These are phyloP conservation scores for Verticillium alfalfae DNA, from an alignment of 2,329 filamentous ascomycete species.

Conservation along the genomic window DNA sequence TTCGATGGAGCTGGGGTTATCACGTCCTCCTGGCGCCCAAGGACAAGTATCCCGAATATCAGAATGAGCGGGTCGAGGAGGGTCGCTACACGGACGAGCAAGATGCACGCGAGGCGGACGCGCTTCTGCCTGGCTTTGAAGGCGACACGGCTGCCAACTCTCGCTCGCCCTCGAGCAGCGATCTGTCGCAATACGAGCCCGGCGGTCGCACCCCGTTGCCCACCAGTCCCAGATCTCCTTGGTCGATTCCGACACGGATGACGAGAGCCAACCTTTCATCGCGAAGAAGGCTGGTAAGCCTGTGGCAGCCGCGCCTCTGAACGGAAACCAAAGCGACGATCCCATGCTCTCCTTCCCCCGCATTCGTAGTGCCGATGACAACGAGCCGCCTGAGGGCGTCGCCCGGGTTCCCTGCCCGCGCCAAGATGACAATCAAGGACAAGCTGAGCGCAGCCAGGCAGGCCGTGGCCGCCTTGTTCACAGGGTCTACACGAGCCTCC, in stretches of 20 bases:
- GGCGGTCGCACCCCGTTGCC: slow-evolving; percentile 48
- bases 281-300: slow-evolving; percentile 18
- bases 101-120: slow-evolving; percentile 32
- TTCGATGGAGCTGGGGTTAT: slow-evolving; percentile 98
- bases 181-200: slow-evolving; percentile 46
- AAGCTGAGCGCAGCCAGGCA: slow-evolving; percentile 17
- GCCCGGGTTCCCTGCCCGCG: slow-evolving; percentile 32
- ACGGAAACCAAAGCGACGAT: slow-evolving; percentile 27
- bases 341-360: slow-evolving; percentile 60
- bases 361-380: slow-evolving; percentile 38
- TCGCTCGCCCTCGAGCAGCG: slow-evolving; percentile 21
- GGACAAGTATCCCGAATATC: slow-evolving; percentile 63
- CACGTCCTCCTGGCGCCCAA: slow-evolving; percentile 88
- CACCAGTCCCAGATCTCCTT: slow-evolving; percentile 41
- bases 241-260: slow-evolving; percentile 37
- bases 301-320: slow-evolving; percentile 16
- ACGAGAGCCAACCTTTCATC: slow-evolving; percentile 30
- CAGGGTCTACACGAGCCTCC: slow-evolving; percentile 30
- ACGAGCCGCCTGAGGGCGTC: slow-evolving; percentile 32
- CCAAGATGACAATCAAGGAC: slow-evolving; percentile 24
- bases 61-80: slow-evolving; percentile 47
- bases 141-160: slow-evolving; percentile 29
- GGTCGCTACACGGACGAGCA: slow-evolving; percentile 53
- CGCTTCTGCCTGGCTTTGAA: slow-evolving; percentile 40
- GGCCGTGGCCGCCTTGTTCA: slow-evolving; percentile 14